phyloP scores from a whole-genome alignment of 2,329 filamentous ascomycete genomes.

The Claviceps pazoutovae region DNA sequence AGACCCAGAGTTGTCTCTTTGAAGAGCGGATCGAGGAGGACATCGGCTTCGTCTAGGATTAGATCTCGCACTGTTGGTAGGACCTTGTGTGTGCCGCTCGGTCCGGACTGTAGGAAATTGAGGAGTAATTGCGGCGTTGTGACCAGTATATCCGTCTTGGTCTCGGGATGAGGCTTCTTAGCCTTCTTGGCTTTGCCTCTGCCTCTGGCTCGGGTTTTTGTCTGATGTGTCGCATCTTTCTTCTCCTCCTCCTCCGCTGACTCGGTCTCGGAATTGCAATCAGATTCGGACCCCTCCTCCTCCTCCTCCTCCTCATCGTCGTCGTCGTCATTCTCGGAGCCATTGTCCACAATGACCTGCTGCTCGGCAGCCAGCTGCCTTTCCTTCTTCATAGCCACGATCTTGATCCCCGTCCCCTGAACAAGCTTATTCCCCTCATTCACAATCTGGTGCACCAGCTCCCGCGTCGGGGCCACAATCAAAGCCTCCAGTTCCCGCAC shows the following conservation, averaged over 20 bases:
- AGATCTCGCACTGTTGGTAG: slow-evolving; percentile 59
- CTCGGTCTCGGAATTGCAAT: not conserved
- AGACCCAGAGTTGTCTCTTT: slow-evolving; percentile 74
- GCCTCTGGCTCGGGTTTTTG: slow-evolving; percentile 18
- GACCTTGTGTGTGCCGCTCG: slow-evolving; percentile 30
- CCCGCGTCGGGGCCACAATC: slow-evolving; percentile 66
- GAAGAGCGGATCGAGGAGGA: slow-evolving; percentile 83
- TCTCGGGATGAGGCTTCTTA: slow-evolving; percentile 13
- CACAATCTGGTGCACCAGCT: slow-evolving; percentile 65
- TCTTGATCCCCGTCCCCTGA: slow-evolving; percentile 59
- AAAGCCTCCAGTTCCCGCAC: slow-evolving; percentile 47
- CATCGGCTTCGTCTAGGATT: slow-evolving; percentile 87
- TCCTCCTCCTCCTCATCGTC: not conserved
- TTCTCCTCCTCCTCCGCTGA: slow-evolving; percentile 27
- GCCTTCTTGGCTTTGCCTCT: slow-evolving; percentile 13
- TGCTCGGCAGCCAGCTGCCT: slow-evolving; percentile 50
- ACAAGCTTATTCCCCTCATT: slow-evolving; percentile 77
- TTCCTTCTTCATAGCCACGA: slow-evolving; percentile 73
- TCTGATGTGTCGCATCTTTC: slow-evolving; percentile 19
- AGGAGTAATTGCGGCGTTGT: slow-evolving; percentile 49
- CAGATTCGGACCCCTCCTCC: not conserved
- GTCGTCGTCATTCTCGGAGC: slow-evolving; percentile 18
- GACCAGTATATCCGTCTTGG: slow-evolving; percentile 25
- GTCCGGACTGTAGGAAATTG: slow-evolving; percentile 47
- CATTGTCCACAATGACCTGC: slow-evolving; percentile 23